phyloP scores from a whole-genome alignment of 257 asterid genomes.

The Nyctanthes arbortristis region DNA sequence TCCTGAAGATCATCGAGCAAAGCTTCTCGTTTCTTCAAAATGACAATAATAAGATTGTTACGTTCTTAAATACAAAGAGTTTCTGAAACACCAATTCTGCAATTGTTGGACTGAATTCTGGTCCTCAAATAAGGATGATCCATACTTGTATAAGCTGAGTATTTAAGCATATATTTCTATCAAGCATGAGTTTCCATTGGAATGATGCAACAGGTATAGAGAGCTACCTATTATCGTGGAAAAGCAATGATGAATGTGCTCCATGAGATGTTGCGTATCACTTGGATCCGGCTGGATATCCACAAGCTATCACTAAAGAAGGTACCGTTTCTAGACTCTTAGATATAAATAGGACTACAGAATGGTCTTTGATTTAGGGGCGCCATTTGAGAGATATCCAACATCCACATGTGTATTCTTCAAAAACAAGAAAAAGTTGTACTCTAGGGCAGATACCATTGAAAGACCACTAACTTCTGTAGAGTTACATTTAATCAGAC shows the following conservation, averaged over 20 bases:
- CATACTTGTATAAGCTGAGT: conserved; percentile 52
- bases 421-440: conserved; percentile 18
- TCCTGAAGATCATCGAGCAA: conserved; percentile 20
- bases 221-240: conserved; percentile 38
- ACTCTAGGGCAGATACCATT: conserved; percentile 28
- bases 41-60: conserved; percentile 18
- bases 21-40: conserved; percentile 36
- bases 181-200: conserved; percentile 54
- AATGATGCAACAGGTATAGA: conserved; percentile 33
- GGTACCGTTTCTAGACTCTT: conserved; percentile 11
- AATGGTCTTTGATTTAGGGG: conserved; percentile 41
- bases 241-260: conserved; percentile 39
- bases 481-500: conserved; percentile 16
- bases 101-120: conserved; percentile 48
- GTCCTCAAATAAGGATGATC: conserved; percentile 36
- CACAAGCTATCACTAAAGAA: conserved; percentile 22
- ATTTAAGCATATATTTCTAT: conserved; percentile 45
- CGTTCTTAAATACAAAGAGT: conserved; percentile 38
- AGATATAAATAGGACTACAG: conserved; percentile 36
- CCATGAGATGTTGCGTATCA: conserved; percentile 29
- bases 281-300: conserved; percentile 38
- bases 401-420: conserved; percentile 13
- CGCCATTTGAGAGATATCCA: conserved; percentile 18
- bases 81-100: conserved; percentile 29
- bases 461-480: conserved; percentile 24